Evolutionary conservation across 2,329 filamentous ascomycete genomes (phyloP), one percentile per base, ranked within the genome.

Genomic region (Cercospora zeina): DNA sequence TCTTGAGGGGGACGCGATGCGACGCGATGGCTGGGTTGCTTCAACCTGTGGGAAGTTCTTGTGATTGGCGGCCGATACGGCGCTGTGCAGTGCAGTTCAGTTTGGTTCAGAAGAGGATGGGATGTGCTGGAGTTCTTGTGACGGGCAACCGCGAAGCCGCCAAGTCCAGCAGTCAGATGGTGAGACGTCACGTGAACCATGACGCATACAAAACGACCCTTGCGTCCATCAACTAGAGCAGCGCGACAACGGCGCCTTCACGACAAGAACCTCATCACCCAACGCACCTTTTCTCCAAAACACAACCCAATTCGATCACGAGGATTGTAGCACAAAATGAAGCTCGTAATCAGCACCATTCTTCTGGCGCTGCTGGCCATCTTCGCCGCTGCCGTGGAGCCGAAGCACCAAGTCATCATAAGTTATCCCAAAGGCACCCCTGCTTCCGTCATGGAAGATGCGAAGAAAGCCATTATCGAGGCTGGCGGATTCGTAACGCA

Each of bases 351-450:
- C 60, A 66, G 64, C 45, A 37, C 69, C 16, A 62, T 74, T 24
- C 42, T 70, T 11, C 21, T 65, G 24, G 65, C 73, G 11, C 50
- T 66, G 16, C 37, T 68, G 14, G 66, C 65, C 14, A 49, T 68
- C 21, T 59, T 70, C 47, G 69, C 66, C 13, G 37, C 64, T 31
- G 64, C 69, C 14, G 63, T 58, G 2, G 51, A 65, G 55, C 62
- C 61, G 9, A 90, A 91, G 76, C 90, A 91, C 76, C 85, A 86
- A 36, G 86, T 96, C 66, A 87, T 97, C 69, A 82, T 97, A 71
- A 90, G 84, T 72, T 96, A 91, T 73, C 86, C 89, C 24, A 80
- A 87, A 56, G 82, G 85, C 53, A 89, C 87, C 69, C 88, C 91
- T 19, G 79, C 88, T 66, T 82, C 80, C 36, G 79, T 96, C 36